These are phyloP conservation scores for Colletotrichum sp. DNA, from an alignment of 2,329 filamentous ascomycete genomes.

Conservation along the genomic window DNA sequence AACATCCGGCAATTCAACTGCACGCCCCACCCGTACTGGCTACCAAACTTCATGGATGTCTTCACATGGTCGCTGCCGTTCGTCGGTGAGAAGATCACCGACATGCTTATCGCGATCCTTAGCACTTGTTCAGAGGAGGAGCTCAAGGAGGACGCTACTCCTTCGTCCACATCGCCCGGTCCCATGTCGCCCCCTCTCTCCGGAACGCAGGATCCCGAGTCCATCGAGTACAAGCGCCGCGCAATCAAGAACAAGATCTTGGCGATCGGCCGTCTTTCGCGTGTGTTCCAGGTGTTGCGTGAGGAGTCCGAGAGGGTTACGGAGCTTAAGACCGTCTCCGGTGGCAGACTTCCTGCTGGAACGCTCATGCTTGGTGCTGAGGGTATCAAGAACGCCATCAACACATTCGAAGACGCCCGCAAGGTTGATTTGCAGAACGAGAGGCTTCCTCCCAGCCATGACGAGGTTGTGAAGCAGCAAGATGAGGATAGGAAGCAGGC, in stretches of 20 bases:
- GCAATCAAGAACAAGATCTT: constrained; percentile 99
- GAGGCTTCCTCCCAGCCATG: constrained; percentile 86
- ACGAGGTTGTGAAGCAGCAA: constrained; percentile 85
- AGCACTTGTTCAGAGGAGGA: constrained; percentile 99
- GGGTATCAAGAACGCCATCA: constrained; percentile 98
- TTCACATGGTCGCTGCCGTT: constrained; percentile 99
- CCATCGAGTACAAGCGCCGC: constrained; percentile 90
- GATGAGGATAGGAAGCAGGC: constrained; percentile 83
- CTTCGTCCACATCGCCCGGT: constrained; percentile 71
- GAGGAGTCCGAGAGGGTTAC: constrained; percentile 97
- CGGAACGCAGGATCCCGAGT: constrained; percentile 72
- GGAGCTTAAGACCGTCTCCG: constrained; percentile 95
- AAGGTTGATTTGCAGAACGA: constrained; percentile 99
- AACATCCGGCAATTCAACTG: constrained; percentile 99
- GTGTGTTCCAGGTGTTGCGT: constrained; percentile 97
- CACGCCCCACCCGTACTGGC: constrained; percentile 98
- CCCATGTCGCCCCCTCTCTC: constrained; percentile 76
- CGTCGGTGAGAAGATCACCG: constrained; percentile 98
- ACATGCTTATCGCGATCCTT: constrained; percentile 98
- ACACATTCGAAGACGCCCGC: constrained; percentile 92
- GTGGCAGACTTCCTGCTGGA: constrained; percentile 89
- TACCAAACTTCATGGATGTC: constrained; percentile 99
- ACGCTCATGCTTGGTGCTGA: constrained; percentile 98
- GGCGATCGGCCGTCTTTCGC: constrained; percentile 93
- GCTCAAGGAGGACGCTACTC: constrained; percentile 85